These are phyloP conservation scores for Exophiala sideris DNA, from an alignment of 2,329 filamentous ascomycete species.

Conservation along the genomic window DNA sequence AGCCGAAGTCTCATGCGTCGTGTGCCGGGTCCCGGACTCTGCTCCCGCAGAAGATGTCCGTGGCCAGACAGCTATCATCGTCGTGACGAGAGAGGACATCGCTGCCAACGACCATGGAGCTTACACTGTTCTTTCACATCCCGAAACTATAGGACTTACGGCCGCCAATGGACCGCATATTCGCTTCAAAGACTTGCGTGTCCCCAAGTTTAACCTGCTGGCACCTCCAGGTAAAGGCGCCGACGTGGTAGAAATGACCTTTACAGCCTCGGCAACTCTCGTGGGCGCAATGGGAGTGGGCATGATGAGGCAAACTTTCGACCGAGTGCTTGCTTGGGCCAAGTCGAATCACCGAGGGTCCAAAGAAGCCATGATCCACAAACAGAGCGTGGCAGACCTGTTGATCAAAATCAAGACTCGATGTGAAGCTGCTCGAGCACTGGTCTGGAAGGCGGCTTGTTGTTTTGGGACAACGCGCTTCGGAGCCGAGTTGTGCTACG, in stretches of 20 bases:
- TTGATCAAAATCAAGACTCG: slow-evolving; percentile 53
- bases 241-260: slow-evolving; percentile 42
- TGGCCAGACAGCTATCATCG: slow-evolving; percentile 47
- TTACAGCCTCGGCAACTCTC: slow-evolving; percentile 47
- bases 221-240: slow-evolving; percentile 44
- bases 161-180: slow-evolving; percentile 51
- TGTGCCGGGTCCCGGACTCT: slow-evolving; percentile 43
- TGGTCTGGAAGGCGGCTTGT: slow-evolving; percentile 54
- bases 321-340: slow-evolving; percentile 50
- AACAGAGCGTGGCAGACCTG: slow-evolving; percentile 52
- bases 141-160: slow-evolving; percentile 46
- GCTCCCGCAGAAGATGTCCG: slow-evolving; percentile 28
- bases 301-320: slow-evolving; percentile 54
- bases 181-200: slow-evolving; percentile 46
- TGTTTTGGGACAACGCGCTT: slow-evolving; percentile 43
- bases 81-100: slow-evolving; percentile 50
- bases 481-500: slow-evolving; percentile 46
- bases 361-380: slow-evolving; percentile 43
- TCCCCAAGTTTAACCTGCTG: slow-evolving; percentile 49
- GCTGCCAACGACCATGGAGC: slow-evolving; percentile 42
- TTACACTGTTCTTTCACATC: slow-evolving; percentile 48
- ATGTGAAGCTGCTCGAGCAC: slow-evolving; percentile 47
- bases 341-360: slow-evolving; percentile 48
- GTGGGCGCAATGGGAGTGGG: slow-evolving; percentile 56
- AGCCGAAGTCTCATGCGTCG: slow-evolving; percentile 52